Evolutionary conservation across 768 basidiomycete genomes (phyloP), one percentile per base, ranked within the genome.

Genomic region (Mycena vulgaris): DNA sequence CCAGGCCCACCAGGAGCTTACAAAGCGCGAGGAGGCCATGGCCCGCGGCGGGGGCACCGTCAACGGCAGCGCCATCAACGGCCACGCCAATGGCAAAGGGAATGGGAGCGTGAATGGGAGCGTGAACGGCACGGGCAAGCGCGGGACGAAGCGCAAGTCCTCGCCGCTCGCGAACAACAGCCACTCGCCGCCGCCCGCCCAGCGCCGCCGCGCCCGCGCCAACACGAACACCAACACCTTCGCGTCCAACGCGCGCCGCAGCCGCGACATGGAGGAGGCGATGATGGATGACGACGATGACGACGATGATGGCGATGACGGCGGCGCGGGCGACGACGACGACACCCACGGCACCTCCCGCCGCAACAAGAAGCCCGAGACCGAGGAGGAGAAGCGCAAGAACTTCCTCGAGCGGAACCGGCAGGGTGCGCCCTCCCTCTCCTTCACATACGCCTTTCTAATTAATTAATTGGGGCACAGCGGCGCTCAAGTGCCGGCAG

Each of bases 401-500:
- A 99, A 98, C 82, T 99, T 99, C 82, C 83, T 99, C 69, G 98
- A 99, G 81, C 88, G 98, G 70, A 99, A 99, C 78, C 88, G 98
- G 76, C 98, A 99, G 89, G 97, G 97, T 98, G 70, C 59, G 85
- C 45, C 25, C 30, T 69, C 69, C 45, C 39, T 69, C 39, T 53
- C 39, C 23, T 39, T 61, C 35, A 16, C 39, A 33, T 55, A 14
- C n/a, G n/a, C n/a, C n/a, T n/a, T 62, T 8, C 23, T 27, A 28
- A 1, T 19, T 13, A 17, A 37, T 9, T 21, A 11, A 7, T 5
- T 16, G 14, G 10, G 13, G n/a, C 27, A 1, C 75, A 98, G 97
- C 98, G 70, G 98, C 98, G 8, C 90, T 99, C 74, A 99, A 99
- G 83, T 99, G 98, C 82, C 95, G 98, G 39, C 98, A 99, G 79